These are phyloP conservation scores for Tolypocladium tundrense DNA, from an alignment of 2,329 filamentous ascomycete species.

Conservation along the genomic window DNA sequence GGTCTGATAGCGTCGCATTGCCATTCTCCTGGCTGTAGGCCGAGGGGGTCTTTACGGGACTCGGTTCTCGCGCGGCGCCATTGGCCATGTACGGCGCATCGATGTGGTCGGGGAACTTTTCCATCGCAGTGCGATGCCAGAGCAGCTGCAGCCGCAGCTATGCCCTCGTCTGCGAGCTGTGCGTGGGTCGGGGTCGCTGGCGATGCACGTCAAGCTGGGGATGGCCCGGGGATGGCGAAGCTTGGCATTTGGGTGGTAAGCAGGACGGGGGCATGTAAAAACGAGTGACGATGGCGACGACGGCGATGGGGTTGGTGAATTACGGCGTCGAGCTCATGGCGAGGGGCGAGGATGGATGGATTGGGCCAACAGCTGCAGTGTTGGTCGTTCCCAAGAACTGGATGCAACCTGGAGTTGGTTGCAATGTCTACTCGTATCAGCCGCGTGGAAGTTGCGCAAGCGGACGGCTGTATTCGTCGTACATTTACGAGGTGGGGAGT, in stretches of 20 bases:
- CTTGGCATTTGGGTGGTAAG: background rate
- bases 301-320: background rate
- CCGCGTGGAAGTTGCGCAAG: background rate
- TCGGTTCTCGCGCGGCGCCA: conserved; percentile 14
- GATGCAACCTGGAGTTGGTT: background rate
- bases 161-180: background rate
- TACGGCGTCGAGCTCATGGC: background rate
- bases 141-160: background rate
- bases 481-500: background rate
- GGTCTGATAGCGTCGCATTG: conserved; percentile 16
- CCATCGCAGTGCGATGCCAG: conserved; percentile 23
- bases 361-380: background rate
- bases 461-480: background rate
- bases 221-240: background rate
- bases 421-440: background rate
- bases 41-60: conserved; percentile 15
- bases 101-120: conserved; percentile 48
- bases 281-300: background rate
- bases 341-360: background rate
- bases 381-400: background rate
- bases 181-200: background rate
- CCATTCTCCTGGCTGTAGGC: conserved; percentile 15
- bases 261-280: background rate
- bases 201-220: background rate
- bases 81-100: conserved; percentile 26